Conservation (phyloP, 2,329 filamentous ascomycete species). For the Epichloe hybrida region DNA sequence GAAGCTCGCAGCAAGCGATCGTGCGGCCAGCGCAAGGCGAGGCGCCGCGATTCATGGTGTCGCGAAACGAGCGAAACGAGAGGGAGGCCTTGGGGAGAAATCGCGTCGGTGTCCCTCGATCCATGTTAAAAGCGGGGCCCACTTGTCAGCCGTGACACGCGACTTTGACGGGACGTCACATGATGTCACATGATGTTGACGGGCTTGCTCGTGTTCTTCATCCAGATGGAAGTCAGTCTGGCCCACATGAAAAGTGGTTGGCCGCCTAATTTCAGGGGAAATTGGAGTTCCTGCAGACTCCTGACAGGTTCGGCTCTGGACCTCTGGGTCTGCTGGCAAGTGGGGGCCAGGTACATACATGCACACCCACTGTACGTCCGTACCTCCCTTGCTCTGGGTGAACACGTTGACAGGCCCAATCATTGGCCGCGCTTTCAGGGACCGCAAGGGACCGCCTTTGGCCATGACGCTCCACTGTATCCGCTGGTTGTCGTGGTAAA, state of each 20-base stretch:
- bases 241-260: slow-evolving; percentile 7
- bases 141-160: slow-evolving; percentile 8
- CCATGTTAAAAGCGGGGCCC: not conserved
- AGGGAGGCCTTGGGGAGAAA: not conserved
- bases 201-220: not conserved
- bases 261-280: slow-evolving; percentile 13
- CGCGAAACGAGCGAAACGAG: not conserved
- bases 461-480: not conserved
- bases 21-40: not conserved
- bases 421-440: not conserved
- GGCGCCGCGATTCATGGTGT: too few species aligned
- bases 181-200: too few species aligned
- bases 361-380: too few species aligned
- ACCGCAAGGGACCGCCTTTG: not conserved
- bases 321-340: too few species aligned
- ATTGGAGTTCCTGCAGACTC: slow-evolving; percentile 10
- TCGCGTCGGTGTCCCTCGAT: not conserved
- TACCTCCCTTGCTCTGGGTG: not conserved
- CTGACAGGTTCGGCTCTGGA: not conserved
- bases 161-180: slow-evolving; percentile 20
- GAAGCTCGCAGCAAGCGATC: not conserved
- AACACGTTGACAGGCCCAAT: too few species aligned
- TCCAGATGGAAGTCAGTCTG: not conserved
- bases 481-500: slow-evolving; percentile 12
- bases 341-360: not conserved